These are phyloP conservation scores for Cruciata laevipes DNA, from an alignment of 257 asterid species.

Conservation along the genomic window DNA sequence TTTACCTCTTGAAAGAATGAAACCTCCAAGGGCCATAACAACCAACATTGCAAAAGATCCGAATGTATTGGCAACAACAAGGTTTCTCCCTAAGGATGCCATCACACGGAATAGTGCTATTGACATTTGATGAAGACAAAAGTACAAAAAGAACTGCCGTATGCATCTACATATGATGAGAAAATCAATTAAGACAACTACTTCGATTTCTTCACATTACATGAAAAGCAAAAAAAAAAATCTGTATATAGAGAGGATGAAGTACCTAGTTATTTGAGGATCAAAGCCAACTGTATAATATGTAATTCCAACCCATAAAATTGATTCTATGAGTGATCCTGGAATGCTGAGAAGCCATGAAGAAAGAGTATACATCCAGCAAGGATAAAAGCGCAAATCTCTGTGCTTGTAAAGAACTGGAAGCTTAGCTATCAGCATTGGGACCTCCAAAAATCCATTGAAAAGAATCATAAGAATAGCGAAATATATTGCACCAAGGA, in stretches of 20 bases:
- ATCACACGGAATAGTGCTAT: constrained; percentile 79
- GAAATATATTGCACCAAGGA: constrained; percentile 72
- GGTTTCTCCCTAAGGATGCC: constrained; percentile 87
- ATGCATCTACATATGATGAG: constrained; percentile 49
- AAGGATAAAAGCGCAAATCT: constrained; percentile 74
- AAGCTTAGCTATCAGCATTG: constrained; percentile 85
- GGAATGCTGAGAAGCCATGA: constrained; percentile 85
- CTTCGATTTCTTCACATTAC: not conserved
- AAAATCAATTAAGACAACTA: not conserved
- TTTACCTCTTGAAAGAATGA: constrained; percentile 87
- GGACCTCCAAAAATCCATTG: constrained; percentile 90
- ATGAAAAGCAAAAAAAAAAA: not conserved
- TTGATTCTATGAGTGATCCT: constrained; percentile 65
- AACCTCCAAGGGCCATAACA: constrained; percentile 94
- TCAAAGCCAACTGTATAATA: constrained; percentile 83
- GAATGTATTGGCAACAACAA: constrained; percentile 93
- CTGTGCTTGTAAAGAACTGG: constrained; percentile 90
- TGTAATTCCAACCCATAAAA: constrained; percentile 81
- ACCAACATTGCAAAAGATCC: constrained; percentile 95
- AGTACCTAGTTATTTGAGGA: constrained; percentile 77
- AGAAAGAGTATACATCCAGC: constrained; percentile 87
- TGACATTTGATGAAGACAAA: constrained; percentile 90
- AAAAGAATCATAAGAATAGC: constrained; percentile 81
- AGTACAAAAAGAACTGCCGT: constrained; percentile 62
- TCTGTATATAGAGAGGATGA: not conserved